Evolutionary conservation across 495 filamentous ascomycete species (phyloP).

Genomic region (Penicillium taxi): DNA sequence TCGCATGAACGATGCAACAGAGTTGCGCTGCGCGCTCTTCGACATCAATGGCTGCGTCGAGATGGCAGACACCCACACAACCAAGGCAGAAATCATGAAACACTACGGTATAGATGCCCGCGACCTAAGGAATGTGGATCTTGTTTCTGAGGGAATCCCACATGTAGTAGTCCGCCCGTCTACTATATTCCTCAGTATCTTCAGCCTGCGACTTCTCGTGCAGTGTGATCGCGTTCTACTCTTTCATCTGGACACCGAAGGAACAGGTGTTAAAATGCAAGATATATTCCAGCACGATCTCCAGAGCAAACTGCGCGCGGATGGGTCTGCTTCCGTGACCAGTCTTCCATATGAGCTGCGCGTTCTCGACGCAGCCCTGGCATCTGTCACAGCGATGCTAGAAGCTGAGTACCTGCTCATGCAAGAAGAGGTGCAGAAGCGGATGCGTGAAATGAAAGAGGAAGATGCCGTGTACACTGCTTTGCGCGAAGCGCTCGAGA

Average conservation of each 20-base stretch:
- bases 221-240: conserved; percentile 20
- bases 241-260: conserved; percentile 13
- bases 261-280: conserved; percentile 11
- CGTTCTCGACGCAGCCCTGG: conserved; percentile 72
- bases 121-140: conserved; percentile 23
- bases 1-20: conserved; percentile 18
- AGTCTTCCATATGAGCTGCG: conserved; percentile 63
- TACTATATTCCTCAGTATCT: conserved; percentile 24
- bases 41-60: conserved; percentile 3
- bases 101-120: conserved; percentile 18
- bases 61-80: conserved; percentile 6
- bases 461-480: conserved; percentile 16
- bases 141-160: conserved; percentile 22
- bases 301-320: conserved; percentile 53
- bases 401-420: conserved; percentile 23
- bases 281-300: conserved; percentile 30
- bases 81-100: conserved; percentile 17
- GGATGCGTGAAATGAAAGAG: conserved; percentile 14
- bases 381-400: conserved; percentile 43
- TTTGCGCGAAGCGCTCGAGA: conserved; percentile 14
- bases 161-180: conserved; percentile 24
- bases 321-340: conserved; percentile 37
- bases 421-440: conserved; percentile 9
- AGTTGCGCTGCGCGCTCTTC: conserved; percentile 12
- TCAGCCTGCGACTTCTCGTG: conserved; percentile 24